phyloP scores from a whole-genome alignment of 208 protist species.

The Eutreptiella sp. region DNA sequence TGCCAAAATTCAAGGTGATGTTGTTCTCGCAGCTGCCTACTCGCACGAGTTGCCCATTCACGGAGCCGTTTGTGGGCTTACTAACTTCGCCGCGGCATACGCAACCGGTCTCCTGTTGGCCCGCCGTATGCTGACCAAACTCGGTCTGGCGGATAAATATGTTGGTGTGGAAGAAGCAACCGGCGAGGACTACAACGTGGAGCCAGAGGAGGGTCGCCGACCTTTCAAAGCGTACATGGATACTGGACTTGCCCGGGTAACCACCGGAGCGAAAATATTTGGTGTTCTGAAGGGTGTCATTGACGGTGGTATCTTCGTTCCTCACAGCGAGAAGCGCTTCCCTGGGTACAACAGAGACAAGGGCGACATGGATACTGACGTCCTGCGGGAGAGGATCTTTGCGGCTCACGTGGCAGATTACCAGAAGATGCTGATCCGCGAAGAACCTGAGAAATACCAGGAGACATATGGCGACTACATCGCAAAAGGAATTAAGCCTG shows the following conservation, averaged over 20 bases:
- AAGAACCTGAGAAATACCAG: conserved; percentile 85
- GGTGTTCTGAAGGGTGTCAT: conserved; percentile 88
- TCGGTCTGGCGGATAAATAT: conserved; percentile 87
- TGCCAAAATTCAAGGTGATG: conserved; percentile 90
- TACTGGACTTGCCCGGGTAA: conserved; percentile 91
- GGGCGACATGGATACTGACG: conserved; percentile 77
- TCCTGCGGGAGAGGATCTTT: conserved; percentile 89
- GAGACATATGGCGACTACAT: conserved; percentile 92
- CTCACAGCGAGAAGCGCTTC: conserved; percentile 92
- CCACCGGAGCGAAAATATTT: conserved; percentile 90
- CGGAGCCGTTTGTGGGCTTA: conserved; percentile 91
- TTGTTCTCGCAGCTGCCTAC: conserved; percentile 88
- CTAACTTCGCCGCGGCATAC: conserved; percentile 97
- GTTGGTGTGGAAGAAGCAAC: conserved; percentile 78
- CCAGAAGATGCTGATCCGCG: conserved; percentile 91
- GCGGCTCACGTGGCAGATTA: conserved; percentile 95
- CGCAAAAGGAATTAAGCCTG: conserved; percentile 70
- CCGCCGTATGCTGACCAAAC: conserved; percentile 89
- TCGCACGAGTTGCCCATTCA: conserved; percentile 93
- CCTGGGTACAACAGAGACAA: conserved; percentile 85
- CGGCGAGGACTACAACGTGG: conserved; percentile 67
- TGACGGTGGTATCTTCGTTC: conserved; percentile 94
- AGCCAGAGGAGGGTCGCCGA: conserved; percentile 68
- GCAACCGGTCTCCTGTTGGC: conserved; percentile 94
- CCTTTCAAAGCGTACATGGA: conserved; percentile 96